phyloP scores from a whole-genome alignment of 1,284 basidiomycete genomes.

The Trametes versicolor region DNA sequence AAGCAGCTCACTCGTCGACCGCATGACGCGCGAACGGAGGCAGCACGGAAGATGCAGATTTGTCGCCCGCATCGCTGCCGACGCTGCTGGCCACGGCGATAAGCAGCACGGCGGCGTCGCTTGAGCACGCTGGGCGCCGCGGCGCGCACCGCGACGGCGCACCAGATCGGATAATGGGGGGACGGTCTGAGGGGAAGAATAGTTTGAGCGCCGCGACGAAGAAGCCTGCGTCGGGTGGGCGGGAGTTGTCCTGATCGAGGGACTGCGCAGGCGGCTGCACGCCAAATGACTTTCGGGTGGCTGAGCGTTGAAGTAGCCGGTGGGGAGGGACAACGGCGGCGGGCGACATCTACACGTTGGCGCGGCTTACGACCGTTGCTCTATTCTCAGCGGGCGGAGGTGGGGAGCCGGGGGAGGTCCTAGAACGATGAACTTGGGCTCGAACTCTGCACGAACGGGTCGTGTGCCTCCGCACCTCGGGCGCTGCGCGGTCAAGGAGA shows the following conservation, averaged over 20 bases:
- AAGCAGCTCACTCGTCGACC: constrained; percentile 11
- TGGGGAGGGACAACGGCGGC: neutral
- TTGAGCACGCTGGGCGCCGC: neutral
- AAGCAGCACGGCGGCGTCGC: neutral
- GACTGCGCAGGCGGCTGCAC: neutral
- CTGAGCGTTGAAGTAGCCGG: constrained; percentile 4
- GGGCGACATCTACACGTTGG: constrained; percentile 4
- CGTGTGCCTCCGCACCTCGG: constrained; percentile 7
- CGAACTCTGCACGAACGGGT: neutral
- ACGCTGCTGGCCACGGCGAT: neutral
- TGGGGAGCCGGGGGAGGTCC: neutral
- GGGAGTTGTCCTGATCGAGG: constrained; percentile 12
- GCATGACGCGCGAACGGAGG: constrained; percentile 9
- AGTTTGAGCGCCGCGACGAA: constrained; percentile 12
- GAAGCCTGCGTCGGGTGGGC: constrained; percentile 20
- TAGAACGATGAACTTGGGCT: too few species aligned
- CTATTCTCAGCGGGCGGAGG: neutral
- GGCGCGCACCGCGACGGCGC: neutral
- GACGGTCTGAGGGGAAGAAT: neutral
- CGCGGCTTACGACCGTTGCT: constrained; percentile 9
- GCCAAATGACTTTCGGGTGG: neutral
- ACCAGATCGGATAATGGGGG: neutral
- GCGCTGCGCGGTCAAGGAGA: constrained; percentile 1
- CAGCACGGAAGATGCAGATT: constrained; percentile 3
- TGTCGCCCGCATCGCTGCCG: neutral